A percentile compares a stretch with the other conserved stretches of the same genome.
phyloP scores from a whole-genome alignment of 805 yeast genomes.

The Wickerhamomyces tratensis region DNA sequence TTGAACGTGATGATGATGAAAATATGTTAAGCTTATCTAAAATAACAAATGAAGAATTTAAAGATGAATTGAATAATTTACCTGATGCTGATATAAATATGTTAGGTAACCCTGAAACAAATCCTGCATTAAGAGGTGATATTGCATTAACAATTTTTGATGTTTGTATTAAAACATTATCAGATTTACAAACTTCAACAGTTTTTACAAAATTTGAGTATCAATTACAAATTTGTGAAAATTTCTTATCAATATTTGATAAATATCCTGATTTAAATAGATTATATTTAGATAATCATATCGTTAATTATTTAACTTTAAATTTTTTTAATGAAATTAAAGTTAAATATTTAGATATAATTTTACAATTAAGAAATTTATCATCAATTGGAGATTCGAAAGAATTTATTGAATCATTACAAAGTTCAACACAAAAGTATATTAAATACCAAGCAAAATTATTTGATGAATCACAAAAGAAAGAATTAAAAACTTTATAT shows the following conservation, averaged over 20 bases:
- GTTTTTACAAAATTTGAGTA: slow-evolving; percentile 16
- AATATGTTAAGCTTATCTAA: slow-evolving; percentile 35
- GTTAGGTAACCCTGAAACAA: slow-evolving; percentile 78
- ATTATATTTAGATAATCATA: slow-evolving; percentile 54
- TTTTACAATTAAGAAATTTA: slow-evolving; percentile 55
- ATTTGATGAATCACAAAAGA: slow-evolving; percentile 21
- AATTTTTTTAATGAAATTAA: slow-evolving; percentile 31
- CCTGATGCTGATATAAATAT: slow-evolving; percentile 85
- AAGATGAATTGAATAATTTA: slow-evolving; percentile 55
- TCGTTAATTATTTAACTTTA: slow-evolving; percentile 41
- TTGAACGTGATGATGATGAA: slow-evolving; percentile 23
- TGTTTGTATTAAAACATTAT: slow-evolving; percentile 43
- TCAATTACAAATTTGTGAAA: slow-evolving; percentile 31
- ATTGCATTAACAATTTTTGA: slow-evolving; percentile 64
- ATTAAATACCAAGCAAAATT: slow-evolving; percentile 45
- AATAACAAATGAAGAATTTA: slow-evolving; percentile 41
- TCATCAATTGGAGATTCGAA: slow-evolving; percentile 23
- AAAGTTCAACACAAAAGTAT: slow-evolving; percentile 62
- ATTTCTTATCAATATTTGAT: slow-evolving; percentile 52
- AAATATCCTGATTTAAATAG: slow-evolving; percentile 63
- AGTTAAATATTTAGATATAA: slow-evolving; percentile 41
- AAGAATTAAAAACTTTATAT: slow-evolving; percentile 25
- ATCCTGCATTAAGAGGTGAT: slow-evolving; percentile 71
- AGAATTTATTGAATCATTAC: slow-evolving; percentile 48
- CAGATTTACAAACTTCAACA: slow-evolving; percentile 7